These are phyloP conservation scores for Sphagnum magellanicum DNA, from an alignment of 228 moss, liverwort and hornwort genomes.

Conservation along the genomic window DNA sequence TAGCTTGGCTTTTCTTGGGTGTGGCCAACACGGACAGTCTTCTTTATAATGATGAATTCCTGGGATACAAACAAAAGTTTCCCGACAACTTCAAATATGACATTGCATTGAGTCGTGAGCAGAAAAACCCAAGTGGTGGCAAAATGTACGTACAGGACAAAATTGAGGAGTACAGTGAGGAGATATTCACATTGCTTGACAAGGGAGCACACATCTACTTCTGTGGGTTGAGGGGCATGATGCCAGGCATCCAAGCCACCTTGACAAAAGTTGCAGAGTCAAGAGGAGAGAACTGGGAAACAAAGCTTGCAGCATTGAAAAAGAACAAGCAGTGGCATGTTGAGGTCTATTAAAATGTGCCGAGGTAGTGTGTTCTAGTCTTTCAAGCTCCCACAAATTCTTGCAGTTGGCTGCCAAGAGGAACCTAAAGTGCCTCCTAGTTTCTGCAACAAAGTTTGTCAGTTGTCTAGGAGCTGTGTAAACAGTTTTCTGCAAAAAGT, in stretches of 20 bases:
- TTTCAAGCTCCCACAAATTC: too few species aligned
- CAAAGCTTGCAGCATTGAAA: slow-evolving; percentile 29
- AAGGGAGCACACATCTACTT: slow-evolving; percentile 60
- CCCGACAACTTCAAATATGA: slow-evolving; percentile 50
- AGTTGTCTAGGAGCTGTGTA: too few species aligned
- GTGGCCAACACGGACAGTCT: slow-evolving; percentile 48
- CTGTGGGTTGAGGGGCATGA: slow-evolving; percentile 53
- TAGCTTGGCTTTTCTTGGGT: slow-evolving; percentile 52
- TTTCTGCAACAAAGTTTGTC: too few species aligned
- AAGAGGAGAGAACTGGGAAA: slow-evolving; percentile 37
- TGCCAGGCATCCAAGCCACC: slow-evolving; percentile 54
- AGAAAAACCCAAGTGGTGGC: slow-evolving; percentile 34
- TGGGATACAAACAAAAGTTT: slow-evolving; percentile 24
- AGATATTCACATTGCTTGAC: slow-evolving; percentile 38
- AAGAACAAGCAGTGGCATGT: slow-evolving; percentile 69
- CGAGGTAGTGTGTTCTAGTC: too few species aligned
- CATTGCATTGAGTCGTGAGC: slow-evolving; percentile 48
- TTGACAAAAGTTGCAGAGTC: slow-evolving; percentile 38
- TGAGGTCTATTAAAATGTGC: slow-evolving; percentile 34
- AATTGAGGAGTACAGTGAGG: slow-evolving; percentile 41
- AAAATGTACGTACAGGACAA: slow-evolving; percentile 59
- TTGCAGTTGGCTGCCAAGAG: too few species aligned
- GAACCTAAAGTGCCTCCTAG: too few species aligned
- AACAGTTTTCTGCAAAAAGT: too few species aligned
- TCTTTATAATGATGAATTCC: slow-evolving; percentile 43